phyloP scores from a whole-genome alignment of 257 asterid genomes.

The Salvia miltiorrhiza region DNA sequence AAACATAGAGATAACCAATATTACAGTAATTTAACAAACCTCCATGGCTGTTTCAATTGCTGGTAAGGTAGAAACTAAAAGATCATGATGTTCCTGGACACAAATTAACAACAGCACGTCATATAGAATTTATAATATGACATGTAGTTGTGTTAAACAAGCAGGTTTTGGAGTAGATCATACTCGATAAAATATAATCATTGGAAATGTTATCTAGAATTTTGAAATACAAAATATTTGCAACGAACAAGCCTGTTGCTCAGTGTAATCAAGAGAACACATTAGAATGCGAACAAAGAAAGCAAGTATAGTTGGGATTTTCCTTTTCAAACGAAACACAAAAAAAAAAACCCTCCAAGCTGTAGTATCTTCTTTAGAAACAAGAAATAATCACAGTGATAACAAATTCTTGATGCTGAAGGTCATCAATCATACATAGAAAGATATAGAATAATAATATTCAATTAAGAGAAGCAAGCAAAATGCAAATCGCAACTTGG shows the following conservation, averaged over 20 bases:
- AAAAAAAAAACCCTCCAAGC: constrained; percentile 1
- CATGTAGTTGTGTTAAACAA: background rate
- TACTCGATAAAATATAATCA: constrained; percentile 4
- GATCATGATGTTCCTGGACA: constrained; percentile 95
- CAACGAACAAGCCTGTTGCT: constrained; percentile 2
- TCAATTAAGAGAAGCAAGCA: constrained; percentile 10
- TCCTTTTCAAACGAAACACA: background rate
- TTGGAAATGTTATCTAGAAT: constrained; percentile 11
- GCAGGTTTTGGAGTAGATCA: constrained; percentile 19
- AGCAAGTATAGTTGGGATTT: constrained; percentile 6
- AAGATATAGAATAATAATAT: background rate
- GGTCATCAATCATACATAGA: background rate
- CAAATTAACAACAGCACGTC: constrained; percentile 28
- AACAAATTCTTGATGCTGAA: constrained; percentile 4
- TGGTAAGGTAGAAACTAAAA: constrained; percentile 74
- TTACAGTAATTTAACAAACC: constrained; percentile 50
- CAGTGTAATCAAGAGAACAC: constrained; percentile 6
- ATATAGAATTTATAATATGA: constrained; percentile 16
- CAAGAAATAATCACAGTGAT: background rate
- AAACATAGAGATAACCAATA: constrained; percentile 24
- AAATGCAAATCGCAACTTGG: constrained; percentile 9
- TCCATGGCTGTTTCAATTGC: constrained; percentile 79
- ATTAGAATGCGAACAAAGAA: background rate
- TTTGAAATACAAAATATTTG: constrained; percentile 4
- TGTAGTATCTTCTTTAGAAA: background rate